Percentiles rank a stretch among this genome's conserved stretches.
Evolutionary conservation across 257 asterid species (phyloP).

Genomic region (Osmanthus fragrans): DNA sequence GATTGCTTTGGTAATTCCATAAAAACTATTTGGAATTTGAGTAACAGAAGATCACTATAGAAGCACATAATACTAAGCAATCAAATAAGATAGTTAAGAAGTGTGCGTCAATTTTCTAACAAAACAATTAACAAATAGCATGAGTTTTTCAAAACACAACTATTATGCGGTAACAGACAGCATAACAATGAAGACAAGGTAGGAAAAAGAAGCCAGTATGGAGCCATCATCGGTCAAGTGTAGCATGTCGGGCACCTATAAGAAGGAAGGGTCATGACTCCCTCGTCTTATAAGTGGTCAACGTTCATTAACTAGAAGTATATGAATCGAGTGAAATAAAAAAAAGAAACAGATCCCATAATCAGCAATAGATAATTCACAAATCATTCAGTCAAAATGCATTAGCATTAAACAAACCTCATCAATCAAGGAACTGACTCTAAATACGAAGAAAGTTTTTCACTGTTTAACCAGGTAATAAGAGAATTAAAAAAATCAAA

Average conservation of each 20-base stretch:
- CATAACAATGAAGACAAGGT: too few relatives aligned
- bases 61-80: neutral
- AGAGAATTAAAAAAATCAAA: neutral
- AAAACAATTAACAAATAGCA: neutral
- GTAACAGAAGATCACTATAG: neutral
- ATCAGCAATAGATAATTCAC: neutral
- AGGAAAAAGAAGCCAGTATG: too few relatives aligned
- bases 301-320: neutral
- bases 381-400: neutral
- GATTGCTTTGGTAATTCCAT: neutral
- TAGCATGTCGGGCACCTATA: too few relatives aligned
- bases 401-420: conserved; percentile 3
- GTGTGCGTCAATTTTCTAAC: neutral
- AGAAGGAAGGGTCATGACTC: neutral
- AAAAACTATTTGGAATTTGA: neutral
- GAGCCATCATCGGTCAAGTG: too few relatives aligned
- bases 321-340: neutral
- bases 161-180: neutral
- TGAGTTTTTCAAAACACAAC: neutral
- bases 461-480: conserved; percentile 3
- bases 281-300: neutral
- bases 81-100: neutral
- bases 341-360: neutral
- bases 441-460: neutral
- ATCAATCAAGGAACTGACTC: neutral